Base-by-base conservation (phyloP, 2,329 filamentous ascomycete species). In the Dactylellina leptospora region DNA sequence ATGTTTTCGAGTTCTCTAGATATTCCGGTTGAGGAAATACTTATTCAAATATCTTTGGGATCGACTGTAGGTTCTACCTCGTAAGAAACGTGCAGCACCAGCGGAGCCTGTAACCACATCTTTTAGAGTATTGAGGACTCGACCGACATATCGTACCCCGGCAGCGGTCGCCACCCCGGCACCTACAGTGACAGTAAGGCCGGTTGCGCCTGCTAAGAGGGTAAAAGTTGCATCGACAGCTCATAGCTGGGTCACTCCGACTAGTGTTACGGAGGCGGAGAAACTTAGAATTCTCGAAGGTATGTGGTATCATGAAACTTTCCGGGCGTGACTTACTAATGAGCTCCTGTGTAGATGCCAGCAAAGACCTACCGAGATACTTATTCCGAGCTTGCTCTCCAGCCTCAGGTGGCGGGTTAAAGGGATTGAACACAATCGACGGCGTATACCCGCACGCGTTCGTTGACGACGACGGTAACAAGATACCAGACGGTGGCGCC, bases 401-500 rank as follows among this genome's bases (percentile, higher is more conserved):
- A 8, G 40, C 25, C 11, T 71, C 66, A 2, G 66, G 66, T 9
- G 66, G 66, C 16, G 66, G 66, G 9, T 27, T 71, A 10, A 71
- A 71, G 18, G 66, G 66, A n/a, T 45, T 71, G 4, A 71, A 71
- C 44, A 71, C 66, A n/a, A 38, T 59, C 10, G 28, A 62, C 25
- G 66, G 58, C 20, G 23, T 71, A 51, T 63, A 53, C 53, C 66
- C 66, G n/a, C 66, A 71, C 58, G 66, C 66, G 25, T 71, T 63
- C 33, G 58, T 71, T 51, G 66, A 71, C 36, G 51, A 13, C 13
- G 40, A 63, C 36, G 64, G 64, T 22, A 13, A 9, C 10, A 53
- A 48, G 4, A 28, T 70, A 28, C 50, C 56, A 18, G 36, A 47
- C 6, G 64, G 64, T 18, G 66, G 66, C 5, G 18, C 56, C 36